Conservation (phyloP, 805 yeast species). For the Aciculoconidium aculeatum region DNA sequence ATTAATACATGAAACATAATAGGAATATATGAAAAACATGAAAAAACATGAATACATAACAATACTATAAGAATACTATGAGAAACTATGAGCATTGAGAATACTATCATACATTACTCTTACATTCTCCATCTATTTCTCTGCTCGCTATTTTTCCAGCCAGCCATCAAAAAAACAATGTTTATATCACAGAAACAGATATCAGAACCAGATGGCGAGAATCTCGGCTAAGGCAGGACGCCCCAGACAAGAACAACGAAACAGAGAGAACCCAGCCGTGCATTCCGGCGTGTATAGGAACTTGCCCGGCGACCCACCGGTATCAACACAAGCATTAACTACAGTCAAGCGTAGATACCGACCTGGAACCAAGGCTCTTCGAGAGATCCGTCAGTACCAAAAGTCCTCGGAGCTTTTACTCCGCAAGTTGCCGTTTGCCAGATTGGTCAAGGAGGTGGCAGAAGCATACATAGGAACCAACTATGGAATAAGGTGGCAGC, state of each 20-base stretch:
- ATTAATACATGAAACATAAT: too few species aligned
- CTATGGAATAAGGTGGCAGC: conserved; percentile 69
- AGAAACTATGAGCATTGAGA: too few species aligned
- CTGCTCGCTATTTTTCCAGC: too few species aligned
- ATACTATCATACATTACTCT: too few species aligned
- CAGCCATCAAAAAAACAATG: too few species aligned
- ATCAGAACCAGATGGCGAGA: conserved; percentile 3
- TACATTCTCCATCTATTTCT: too few species aligned
- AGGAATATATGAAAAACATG: too few species aligned
- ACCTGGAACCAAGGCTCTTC: conserved; percentile 62
- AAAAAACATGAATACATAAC: too few species aligned
- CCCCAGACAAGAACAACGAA: too few species aligned
- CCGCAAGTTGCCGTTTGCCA: conserved; percentile 71
- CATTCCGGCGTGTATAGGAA: conserved; percentile 39
- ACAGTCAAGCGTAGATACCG: conserved; percentile 39
- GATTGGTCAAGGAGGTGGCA: conserved; percentile 70
- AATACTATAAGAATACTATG: too few species aligned
- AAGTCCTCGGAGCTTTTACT: conserved; percentile 61
- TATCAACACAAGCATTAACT: conserved; percentile 13
- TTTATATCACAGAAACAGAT: too few species aligned
- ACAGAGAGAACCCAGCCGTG: not conserved
- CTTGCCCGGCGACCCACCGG: conserved; percentile 51
- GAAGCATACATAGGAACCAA: conserved; percentile 49
- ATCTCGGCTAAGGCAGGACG: not conserved
- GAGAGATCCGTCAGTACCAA: conserved; percentile 66